phyloP scores from a whole-genome alignment of 2,329 filamentous ascomycete genomes.

The Bipolaris victoriae region DNA sequence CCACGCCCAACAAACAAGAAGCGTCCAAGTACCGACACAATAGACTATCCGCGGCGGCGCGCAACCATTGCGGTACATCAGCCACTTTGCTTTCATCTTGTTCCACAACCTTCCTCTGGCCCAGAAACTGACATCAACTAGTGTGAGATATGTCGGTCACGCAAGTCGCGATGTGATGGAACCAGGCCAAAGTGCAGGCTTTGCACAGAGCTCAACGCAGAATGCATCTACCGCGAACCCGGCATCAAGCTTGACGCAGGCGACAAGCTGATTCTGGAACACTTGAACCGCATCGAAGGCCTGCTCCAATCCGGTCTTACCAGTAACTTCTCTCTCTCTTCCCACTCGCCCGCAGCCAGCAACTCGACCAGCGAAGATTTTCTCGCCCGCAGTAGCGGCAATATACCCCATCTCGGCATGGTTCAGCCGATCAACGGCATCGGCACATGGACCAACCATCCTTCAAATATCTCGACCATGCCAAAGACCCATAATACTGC shows the following conservation, averaged over 20 bases:
- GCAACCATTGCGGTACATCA: conserved; percentile 51
- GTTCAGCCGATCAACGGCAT: conserved; percentile 61
- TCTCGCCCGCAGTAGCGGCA: conserved; percentile 47
- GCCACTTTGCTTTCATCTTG: neutral
- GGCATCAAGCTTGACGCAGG: conserved; percentile 87
- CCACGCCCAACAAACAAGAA: conserved; percentile 43
- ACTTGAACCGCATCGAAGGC: conserved; percentile 76
- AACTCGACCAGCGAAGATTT: conserved; percentile 55
- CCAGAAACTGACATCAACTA: conserved; percentile 48
- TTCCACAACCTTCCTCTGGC: neutral
- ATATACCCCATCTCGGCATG: conserved; percentile 46
- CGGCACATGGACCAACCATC: conserved; percentile 71
- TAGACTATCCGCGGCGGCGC: conserved; percentile 51
- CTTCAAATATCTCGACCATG: conserved; percentile 79
- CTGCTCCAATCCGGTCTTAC: conserved; percentile 74
- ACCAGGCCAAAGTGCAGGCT: conserved; percentile 83
- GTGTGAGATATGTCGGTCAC: conserved; percentile 82
- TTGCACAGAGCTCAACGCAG: conserved; percentile 79
- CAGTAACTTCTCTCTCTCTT: conserved; percentile 62
- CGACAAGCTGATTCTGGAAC: conserved; percentile 83
- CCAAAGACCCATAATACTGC: conserved; percentile 84
- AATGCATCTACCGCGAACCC: conserved; percentile 84
- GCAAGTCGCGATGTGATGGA: conserved; percentile 80
- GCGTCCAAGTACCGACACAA: conserved; percentile 50
- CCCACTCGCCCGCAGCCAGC: conserved; percentile 59